These are phyloP conservation scores for Wallacemonas sp. DNA, from an alignment of 208 protist species.

Conservation along the genomic window DNA sequence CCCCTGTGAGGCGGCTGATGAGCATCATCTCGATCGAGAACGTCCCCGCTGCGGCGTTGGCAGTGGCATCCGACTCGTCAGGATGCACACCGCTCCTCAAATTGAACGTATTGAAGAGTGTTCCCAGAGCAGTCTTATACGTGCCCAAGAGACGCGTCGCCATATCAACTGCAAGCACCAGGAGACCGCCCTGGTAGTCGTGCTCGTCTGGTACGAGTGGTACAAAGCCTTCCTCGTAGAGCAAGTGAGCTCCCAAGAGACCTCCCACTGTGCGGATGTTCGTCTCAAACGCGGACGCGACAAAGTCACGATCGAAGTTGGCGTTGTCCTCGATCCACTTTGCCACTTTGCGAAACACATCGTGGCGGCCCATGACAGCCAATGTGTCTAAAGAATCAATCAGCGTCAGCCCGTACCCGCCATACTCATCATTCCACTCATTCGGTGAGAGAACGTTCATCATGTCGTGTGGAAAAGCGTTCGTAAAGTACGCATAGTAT, in stretches of 20 bases:
- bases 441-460: not conserved
- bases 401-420: conserved; percentile 68
- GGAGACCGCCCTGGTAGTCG: conserved; percentile 53
- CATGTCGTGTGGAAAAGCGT: conserved; percentile 92
- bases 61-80: conserved; percentile 48
- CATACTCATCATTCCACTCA: conserved; percentile 46
- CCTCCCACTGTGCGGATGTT: conserved; percentile 89
- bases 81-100: conserved; percentile 56
- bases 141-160: conserved; percentile 51
- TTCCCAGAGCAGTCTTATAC: conserved; percentile 83
- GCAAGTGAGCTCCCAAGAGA: conserved; percentile 65
- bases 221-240: conserved; percentile 63
- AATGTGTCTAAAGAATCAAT: conserved; percentile 85
- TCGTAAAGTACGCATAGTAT: conserved; percentile 77
- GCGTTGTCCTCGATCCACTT: conserved; percentile 62
- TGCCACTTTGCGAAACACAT: conserved; percentile 44
- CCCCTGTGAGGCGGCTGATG: conserved; percentile 41
- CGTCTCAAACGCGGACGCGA: conserved; percentile 90
- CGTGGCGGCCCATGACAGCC: conserved; percentile 31
- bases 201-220: conserved; percentile 31
- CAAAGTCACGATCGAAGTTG: conserved; percentile 60
- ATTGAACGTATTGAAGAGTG: conserved; percentile 88
- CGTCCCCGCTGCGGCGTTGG: conserved; percentile 62
- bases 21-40: conserved; percentile 57
- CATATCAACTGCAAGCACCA: conserved; percentile 59